Evolutionary conservation across 441 rosid species (phyloP).

Genomic region (Corymbia citriodora): DNA sequence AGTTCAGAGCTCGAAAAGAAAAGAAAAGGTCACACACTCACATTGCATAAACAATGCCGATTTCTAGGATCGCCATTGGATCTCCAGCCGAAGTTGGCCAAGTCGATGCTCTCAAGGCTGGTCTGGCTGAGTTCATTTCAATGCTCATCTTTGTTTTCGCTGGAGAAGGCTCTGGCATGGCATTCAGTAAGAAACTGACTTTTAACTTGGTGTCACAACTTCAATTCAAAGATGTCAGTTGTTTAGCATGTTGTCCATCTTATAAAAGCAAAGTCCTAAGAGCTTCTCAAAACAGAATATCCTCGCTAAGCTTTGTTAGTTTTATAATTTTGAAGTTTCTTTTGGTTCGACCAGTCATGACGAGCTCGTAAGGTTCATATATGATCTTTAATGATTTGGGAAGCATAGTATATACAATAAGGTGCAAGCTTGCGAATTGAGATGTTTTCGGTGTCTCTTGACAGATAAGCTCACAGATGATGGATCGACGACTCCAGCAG

Average conservation of each 20-base stretch:
- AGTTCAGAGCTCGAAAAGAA: not conserved
- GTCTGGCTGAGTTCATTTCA: constrained; percentile 39
- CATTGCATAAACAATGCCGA: constrained; percentile 16
- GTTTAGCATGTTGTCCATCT: not conserved
- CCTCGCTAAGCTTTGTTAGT: not conserved
- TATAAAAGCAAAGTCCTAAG: not conserved
- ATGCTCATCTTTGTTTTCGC: constrained; percentile 45
- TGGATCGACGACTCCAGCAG: constrained; percentile 3
- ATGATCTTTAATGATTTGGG: not conserved
- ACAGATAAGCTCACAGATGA: constrained; percentile 2
- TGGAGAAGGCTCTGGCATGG: constrained; percentile 51
- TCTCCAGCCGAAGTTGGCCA: constrained; percentile 24
- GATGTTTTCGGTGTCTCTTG: not conserved
- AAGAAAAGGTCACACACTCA: not conserved
- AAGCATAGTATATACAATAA: not conserved
- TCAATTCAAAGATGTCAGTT: not conserved
- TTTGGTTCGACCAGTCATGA: not conserved
- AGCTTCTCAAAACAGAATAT: not conserved
- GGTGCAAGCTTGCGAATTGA: not conserved
- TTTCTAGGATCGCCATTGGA: constrained; percentile 24
- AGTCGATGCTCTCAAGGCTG: constrained; percentile 31
- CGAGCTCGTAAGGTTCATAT: not conserved
- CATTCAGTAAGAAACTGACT: constrained; percentile 26
- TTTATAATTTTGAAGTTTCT: not conserved
- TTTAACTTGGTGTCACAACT: not conserved